A percentile compares a stretch with the other conserved stretches of the same genome.
Evolutionary conservation across 331 rosid genomes (phyloP).

Genomic region (Arachis monticola): DNA sequence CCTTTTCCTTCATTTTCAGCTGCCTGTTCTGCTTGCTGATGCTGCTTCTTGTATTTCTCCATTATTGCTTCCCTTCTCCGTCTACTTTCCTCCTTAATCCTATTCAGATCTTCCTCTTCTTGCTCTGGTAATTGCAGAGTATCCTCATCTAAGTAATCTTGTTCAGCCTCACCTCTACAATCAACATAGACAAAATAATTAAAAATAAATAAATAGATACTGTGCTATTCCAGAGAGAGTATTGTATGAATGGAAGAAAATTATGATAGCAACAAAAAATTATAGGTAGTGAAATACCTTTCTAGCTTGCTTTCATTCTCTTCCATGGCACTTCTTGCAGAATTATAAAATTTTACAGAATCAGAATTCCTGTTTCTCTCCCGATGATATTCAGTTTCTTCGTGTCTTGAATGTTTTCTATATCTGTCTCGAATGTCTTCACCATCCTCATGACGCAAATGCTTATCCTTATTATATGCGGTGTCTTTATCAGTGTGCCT

Average conservation of each 20-base stretch:
- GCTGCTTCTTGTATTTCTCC: conserved; percentile 81
- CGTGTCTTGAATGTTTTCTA: conserved; percentile 59
- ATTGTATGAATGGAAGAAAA: not conserved
- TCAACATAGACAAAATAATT: conserved; percentile 30
- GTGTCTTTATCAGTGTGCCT: conserved; percentile 42
- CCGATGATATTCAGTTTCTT: conserved; percentile 49
- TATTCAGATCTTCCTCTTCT: conserved; percentile 90
- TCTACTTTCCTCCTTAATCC: conserved; percentile 95
- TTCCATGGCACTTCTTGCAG: conserved; percentile 40
- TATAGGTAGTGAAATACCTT: conserved; percentile 51
- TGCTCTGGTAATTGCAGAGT: conserved; percentile 66
- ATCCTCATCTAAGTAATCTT: conserved; percentile 68
- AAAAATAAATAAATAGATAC: conserved; percentile 16
- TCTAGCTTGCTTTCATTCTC: conserved; percentile 42
- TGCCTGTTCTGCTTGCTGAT: conserved; percentile 47
- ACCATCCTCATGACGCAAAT: conserved; percentile 47
- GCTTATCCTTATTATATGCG: conserved; percentile 45
- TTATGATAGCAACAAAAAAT: not conserved
- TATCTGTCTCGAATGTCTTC: conserved; percentile 50
- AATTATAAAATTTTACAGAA: conserved; percentile 36
- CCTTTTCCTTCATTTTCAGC: conserved; percentile 58
- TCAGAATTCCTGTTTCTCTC: conserved; percentile 49
- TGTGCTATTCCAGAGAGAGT: not conserved
- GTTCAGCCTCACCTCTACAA: conserved; percentile 68
- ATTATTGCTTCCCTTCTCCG: conserved; percentile 87